phyloP scores from a whole-genome alignment of 1,139 yeast genomes.

The Debaryomyces udenii region DNA sequence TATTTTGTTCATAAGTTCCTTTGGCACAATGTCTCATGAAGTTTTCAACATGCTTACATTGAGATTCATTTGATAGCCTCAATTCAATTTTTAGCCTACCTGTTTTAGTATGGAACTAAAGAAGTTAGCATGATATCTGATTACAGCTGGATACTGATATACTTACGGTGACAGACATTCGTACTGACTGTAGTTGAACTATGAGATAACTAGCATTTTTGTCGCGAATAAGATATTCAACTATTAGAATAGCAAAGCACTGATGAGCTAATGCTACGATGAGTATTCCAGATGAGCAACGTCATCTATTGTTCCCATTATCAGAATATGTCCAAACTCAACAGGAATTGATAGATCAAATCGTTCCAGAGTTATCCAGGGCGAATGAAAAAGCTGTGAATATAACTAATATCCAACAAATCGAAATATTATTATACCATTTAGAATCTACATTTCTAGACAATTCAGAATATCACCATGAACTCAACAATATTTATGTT shows the following conservation, averaged over 20 bases:
- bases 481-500: not conserved
- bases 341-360: constrained; percentile 20
- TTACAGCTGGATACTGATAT: not conserved
- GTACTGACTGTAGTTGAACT: not conserved
- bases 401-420: constrained; percentile 29
- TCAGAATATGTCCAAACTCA: constrained; percentile 3
- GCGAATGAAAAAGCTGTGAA: constrained; percentile 20
- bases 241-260: not conserved
- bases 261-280: not conserved
- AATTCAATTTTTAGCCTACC: constrained; percentile 25
- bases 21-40: constrained; percentile 49
- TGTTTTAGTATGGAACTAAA: constrained; percentile 23
- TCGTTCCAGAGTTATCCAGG: constrained; percentile 27
- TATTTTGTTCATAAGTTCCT: constrained; percentile 44
- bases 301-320: constrained; percentile 4
- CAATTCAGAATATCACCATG: constrained; percentile 9
- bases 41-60: constrained; percentile 22
- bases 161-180: constrained; percentile 24
- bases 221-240: constrained; percentile 4
- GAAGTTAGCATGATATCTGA: constrained; percentile 10
- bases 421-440: constrained; percentile 34
- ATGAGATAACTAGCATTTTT: not conserved
- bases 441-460: constrained; percentile 25
- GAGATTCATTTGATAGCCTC: constrained; percentile 13
- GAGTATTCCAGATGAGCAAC: constrained; percentile 3